phyloP scores from a whole-genome alignment of 805 yeast species.

The Yarrowia divulgata region DNA sequence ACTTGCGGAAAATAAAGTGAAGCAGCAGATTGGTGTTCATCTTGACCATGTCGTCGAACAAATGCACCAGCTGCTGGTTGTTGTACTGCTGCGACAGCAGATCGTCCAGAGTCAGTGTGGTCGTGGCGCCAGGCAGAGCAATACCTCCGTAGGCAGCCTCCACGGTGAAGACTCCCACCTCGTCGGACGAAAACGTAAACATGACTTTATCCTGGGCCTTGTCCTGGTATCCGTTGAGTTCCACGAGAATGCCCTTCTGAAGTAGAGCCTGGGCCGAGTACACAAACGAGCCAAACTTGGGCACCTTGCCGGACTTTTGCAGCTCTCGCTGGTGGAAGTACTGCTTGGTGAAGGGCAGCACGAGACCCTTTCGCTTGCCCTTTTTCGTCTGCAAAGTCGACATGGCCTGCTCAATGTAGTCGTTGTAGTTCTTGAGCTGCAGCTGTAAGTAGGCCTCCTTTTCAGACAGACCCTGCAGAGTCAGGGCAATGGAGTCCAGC shows the following conservation, averaged over 20 bases:
- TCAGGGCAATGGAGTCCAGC: slow-evolving; percentile 55
- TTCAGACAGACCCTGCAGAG: slow-evolving; percentile 56
- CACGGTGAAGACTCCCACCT: slow-evolving; percentile 72
- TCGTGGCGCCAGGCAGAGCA: slow-evolving; percentile 62
- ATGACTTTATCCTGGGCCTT: slow-evolving; percentile 68
- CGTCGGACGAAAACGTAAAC: slow-evolving; percentile 77
- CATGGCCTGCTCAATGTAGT: slow-evolving; percentile 60
- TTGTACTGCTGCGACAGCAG: slow-evolving; percentile 78
- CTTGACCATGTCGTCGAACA: slow-evolving; percentile 72
- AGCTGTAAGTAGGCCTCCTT: slow-evolving; percentile 56
- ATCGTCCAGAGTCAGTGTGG: slow-evolving; percentile 70
- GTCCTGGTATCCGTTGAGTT: slow-evolving; percentile 60
- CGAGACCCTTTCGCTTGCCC: slow-evolving; percentile 47
- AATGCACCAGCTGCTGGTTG: slow-evolving; percentile 58
- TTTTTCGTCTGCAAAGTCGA: slow-evolving; percentile 56
- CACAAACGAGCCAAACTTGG: slow-evolving; percentile 78
- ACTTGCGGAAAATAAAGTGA: slow-evolving; percentile 74
- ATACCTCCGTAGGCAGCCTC: slow-evolving; percentile 73
- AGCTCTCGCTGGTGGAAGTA: slow-evolving; percentile 77
- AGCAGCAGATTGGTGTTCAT: slow-evolving; percentile 74
- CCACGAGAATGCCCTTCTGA: slow-evolving; percentile 73
- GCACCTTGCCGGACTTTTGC: slow-evolving; percentile 68
- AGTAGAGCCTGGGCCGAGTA: slow-evolving; percentile 76
- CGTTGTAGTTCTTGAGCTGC: slow-evolving; percentile 55
- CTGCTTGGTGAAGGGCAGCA: slow-evolving; percentile 70